phyloP scores from a whole-genome alignment of 768 basidiomycete genomes.

The Russula olivacea region DNA sequence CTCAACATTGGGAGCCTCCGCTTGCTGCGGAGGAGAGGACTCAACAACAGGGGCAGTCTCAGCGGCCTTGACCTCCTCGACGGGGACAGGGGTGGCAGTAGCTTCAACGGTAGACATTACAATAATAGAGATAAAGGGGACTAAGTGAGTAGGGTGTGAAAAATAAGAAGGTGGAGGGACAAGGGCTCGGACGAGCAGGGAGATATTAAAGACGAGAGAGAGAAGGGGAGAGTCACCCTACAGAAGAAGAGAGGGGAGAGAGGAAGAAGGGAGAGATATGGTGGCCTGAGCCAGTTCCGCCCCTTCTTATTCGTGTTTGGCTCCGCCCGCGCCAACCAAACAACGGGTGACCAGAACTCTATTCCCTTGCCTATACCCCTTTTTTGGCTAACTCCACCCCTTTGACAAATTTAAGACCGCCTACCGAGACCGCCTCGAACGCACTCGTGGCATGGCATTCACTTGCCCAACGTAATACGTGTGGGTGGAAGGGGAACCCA shows the following conservation, averaged over 20 bases:
- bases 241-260: slow-evolving; percentile 29
- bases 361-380: slow-evolving; percentile 23
- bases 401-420: neutral
- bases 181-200: neutral
- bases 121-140: slow-evolving; percentile 26
- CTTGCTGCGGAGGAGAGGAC: slow-evolving; percentile 32
- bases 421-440: neutral
- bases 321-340: slow-evolving; percentile 31
- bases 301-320: slow-evolving; percentile 36
- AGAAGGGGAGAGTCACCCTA: slow-evolving; percentile 39
- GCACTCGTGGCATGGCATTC: neutral
- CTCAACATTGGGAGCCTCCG: slow-evolving; percentile 41
- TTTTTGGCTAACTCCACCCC: slow-evolving; percentile 4
- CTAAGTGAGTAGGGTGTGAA: neutral
- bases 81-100: slow-evolving; percentile 42
- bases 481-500: neutral
- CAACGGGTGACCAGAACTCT: slow-evolving; percentile 33
- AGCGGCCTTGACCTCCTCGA: slow-evolving; percentile 49
- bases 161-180: neutral
- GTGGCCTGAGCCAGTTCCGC: slow-evolving; percentile 26
- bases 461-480: neutral
- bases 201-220: slow-evolving; percentile 57
- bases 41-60: slow-evolving; percentile 36
- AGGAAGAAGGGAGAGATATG: slow-evolving; percentile 30
- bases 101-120: slow-evolving; percentile 81